Evolutionary conservation across 2,329 filamentous ascomycete species (phyloP).

Genomic region (Ophiostoma angusticollis): DNA sequence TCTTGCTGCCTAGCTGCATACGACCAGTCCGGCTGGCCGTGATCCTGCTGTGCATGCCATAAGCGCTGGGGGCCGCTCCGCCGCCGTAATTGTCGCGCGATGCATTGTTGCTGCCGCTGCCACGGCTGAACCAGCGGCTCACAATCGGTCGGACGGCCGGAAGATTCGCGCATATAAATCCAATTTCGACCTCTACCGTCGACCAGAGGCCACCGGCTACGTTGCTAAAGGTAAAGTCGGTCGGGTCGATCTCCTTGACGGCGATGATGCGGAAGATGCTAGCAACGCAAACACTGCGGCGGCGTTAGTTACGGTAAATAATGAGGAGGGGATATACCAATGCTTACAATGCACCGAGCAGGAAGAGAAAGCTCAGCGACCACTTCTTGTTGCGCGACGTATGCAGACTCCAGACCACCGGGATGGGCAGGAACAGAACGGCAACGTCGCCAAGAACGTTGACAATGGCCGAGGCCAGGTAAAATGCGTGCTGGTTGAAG

Average conservation of each 20-base stretch:
- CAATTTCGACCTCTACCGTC: constrained; percentile 11
- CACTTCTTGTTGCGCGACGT: constrained; percentile 19
- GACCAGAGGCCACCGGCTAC: constrained; percentile 11
- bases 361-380: constrained; percentile 20
- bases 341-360: constrained; percentile 21
- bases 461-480: constrained; percentile 10
- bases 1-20: constrained; percentile 9
- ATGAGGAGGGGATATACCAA: not conserved
- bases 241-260: constrained; percentile 8
- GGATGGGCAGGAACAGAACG: constrained; percentile 20
- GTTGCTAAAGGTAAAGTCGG: constrained; percentile 12
- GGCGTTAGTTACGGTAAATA: not conserved
- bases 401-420: constrained; percentile 20
- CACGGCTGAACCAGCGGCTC: constrained; percentile 5
- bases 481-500: constrained; percentile 10
- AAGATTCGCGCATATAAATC: constrained; percentile 12
- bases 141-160: constrained; percentile 9
- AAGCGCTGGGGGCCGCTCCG: not conserved
- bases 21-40: constrained; percentile 4
- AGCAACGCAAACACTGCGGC: constrained; percentile 10
- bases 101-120: constrained; percentile 1
- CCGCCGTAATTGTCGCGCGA: constrained; percentile 3
- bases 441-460: constrained; percentile 15
- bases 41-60: constrained; percentile 11
- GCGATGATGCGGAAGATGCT: constrained; percentile 14